Conservation (phyloP, 495 filamentous ascomycete genomes). For the Daldinia concentrica region DNA sequence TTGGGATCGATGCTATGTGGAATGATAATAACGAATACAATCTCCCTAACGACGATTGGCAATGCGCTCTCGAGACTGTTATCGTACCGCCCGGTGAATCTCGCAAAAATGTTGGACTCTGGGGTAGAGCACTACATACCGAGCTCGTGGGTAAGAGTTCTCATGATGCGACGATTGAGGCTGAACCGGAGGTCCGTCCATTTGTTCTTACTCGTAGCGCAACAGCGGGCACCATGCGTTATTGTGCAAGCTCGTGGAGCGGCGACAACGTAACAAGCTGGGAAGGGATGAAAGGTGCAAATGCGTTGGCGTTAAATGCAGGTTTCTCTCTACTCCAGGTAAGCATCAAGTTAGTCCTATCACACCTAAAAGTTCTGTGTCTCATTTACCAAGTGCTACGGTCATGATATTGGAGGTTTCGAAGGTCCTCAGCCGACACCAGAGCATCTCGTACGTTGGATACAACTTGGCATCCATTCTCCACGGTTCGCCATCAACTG, state of each 20-base stretch:
- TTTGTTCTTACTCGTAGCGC: slow-evolving; percentile 74
- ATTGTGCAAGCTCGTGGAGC: slow-evolving; percentile 73
- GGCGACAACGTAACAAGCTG: slow-evolving; percentile 73
- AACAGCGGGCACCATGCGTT: slow-evolving; percentile 72
- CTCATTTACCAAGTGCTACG: slow-evolving; percentile 61
- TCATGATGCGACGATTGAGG: slow-evolving; percentile 67
- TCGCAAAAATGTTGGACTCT: slow-evolving; percentile 62
- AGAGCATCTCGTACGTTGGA: slow-evolving; percentile 74
- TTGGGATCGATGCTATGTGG: slow-evolving; percentile 76
- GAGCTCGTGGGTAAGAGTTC: slow-evolving; percentile 73
- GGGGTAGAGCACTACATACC: slow-evolving; percentile 70
- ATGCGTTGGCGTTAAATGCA: slow-evolving; percentile 70
- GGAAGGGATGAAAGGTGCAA: slow-evolving; percentile 73
- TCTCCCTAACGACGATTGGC: slow-evolving; percentile 70
- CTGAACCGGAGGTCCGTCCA: slow-evolving; percentile 64
- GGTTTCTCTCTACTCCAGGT: slow-evolving; percentile 70
- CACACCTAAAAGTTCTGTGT: neutral
- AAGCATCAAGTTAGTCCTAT: slow-evolving; percentile 6
- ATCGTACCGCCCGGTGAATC: slow-evolving; percentile 46
- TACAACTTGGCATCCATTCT: slow-evolving; percentile 73
- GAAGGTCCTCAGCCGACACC: slow-evolving; percentile 74
- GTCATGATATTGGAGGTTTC: slow-evolving; percentile 77
- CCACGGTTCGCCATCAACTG: slow-evolving; percentile 78
- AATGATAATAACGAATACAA: slow-evolving; percentile 82
- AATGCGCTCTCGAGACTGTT: slow-evolving; percentile 61